Conservation (phyloP, 768 basidiomycete species). For the Kwoniella europaea region DNA sequence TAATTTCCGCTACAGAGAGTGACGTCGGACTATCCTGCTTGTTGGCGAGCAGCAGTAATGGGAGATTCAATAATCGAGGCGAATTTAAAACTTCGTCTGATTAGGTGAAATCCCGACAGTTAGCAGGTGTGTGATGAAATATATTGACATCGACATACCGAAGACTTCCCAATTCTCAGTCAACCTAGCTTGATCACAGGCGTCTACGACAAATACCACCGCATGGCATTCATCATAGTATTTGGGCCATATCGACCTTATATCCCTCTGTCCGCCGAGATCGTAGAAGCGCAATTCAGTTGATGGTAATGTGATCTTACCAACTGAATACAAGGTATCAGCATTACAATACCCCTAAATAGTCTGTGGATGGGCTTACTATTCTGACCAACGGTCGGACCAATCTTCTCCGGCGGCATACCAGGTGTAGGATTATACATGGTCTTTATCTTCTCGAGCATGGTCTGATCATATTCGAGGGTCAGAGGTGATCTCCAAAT, state of each 20-base stretch:
- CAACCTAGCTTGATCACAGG: conserved; percentile 80
- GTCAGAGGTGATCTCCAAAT: background rate
- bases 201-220: conserved; percentile 93
- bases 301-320: conserved; percentile 88
- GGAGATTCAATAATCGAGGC: conserved; percentile 86
- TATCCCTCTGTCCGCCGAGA: conserved; percentile 90
- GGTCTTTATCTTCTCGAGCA: conserved; percentile 92
- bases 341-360: background rate
- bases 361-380: conserved; percentile 64
- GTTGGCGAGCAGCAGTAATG: conserved; percentile 89
- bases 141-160: conserved; percentile 64
- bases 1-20: conserved; percentile 85
- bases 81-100: conserved; percentile 83
- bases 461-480: conserved; percentile 63
- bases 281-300: conserved; percentile 97
- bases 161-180: conserved; percentile 97
- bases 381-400: conserved; percentile 95
- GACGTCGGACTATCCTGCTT: conserved; percentile 86
- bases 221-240: conserved; percentile 98
- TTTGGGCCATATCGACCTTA: conserved; percentile 86
- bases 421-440: conserved; percentile 84
- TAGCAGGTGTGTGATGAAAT: background rate
- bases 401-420: conserved; percentile 89
- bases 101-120: background rate
- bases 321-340: conserved; percentile 65